Percentiles rank a stretch among this genome's conserved stretches.
Evolutionary conservation across 768 basidiomycete species (phyloP).

Genomic region (Panaeolus papilionaceus): DNA sequence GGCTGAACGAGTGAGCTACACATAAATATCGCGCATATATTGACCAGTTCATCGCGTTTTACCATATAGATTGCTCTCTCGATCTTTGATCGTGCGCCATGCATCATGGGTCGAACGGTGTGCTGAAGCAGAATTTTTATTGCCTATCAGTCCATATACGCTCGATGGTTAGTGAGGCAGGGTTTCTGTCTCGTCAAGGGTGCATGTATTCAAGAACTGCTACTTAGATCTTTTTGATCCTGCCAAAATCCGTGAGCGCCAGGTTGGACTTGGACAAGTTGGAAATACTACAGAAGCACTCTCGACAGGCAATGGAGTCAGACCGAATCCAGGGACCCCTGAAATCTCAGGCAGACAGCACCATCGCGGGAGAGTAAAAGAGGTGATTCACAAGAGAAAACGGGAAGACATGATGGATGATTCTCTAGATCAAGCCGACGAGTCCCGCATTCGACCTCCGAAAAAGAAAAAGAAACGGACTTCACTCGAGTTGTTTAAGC

Average conservation of each 20-base stretch:
- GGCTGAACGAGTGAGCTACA: conserved; percentile 39
- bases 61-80: conserved; percentile 33
- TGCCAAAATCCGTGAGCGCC: not conserved
- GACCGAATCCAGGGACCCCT: too few relatives aligned
- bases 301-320: not conserved
- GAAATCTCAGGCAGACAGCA: too few relatives aligned
- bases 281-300: not conserved
- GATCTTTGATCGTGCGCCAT: conserved; percentile 42
- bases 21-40: conserved; percentile 4
- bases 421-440: not conserved
- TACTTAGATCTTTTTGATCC: not conserved
- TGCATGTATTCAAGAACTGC: conserved; percentile 26
- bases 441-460: not conserved
- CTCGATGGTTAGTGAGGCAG: conserved; percentile 38
- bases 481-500: not conserved
- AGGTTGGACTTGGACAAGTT: not conserved
- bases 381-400: not conserved
- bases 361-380: too few relatives aligned
- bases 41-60: not conserved
- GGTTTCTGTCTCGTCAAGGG: not conserved
- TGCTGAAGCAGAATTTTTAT: conserved; percentile 36
- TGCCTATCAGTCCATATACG: conserved; percentile 45
- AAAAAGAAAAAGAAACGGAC: conserved; percentile 8
- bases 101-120: conserved; percentile 44
- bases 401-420: not conserved